Percentiles rank a stretch among this genome's conserved stretches.
Conservation (phyloP, 176 grass and related monocot genomes). For the Musa schizocarpa region DNA sequence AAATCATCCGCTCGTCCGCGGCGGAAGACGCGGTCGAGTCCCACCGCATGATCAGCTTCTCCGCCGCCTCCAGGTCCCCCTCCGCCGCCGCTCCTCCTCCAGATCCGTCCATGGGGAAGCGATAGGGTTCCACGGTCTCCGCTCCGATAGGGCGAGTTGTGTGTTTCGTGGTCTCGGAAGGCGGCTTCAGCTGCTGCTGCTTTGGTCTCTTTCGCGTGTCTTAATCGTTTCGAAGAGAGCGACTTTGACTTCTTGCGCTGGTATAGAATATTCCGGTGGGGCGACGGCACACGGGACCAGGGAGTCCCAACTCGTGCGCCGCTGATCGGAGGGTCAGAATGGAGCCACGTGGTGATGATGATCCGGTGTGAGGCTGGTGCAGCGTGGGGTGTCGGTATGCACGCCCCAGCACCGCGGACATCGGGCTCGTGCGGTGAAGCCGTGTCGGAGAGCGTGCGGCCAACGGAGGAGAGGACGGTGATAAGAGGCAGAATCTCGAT, state of each 20-base stretch:
- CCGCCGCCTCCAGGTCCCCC: constrained; percentile 46
- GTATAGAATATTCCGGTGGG: background rate
- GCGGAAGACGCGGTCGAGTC: constrained; percentile 26
- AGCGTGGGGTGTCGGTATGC: background rate
- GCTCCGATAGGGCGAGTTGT: background rate
- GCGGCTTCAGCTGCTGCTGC: background rate
- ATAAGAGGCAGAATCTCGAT: background rate
- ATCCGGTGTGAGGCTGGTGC: background rate
- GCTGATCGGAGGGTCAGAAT: background rate
- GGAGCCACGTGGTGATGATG: background rate
- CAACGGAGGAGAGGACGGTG: background rate
- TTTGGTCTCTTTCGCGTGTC: background rate
- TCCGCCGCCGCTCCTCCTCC: background rate
- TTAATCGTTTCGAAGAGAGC: background rate
- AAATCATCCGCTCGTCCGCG: constrained; percentile 19
- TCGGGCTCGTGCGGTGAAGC: background rate
- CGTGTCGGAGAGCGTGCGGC: background rate
- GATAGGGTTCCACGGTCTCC: background rate
- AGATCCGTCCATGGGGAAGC: constrained; percentile 37
- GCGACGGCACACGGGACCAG: background rate
- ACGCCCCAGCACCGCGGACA: background rate
- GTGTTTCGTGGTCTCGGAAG: background rate
- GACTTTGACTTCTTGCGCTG: background rate
- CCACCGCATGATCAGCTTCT: constrained; percentile 49
- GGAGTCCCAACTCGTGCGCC: background rate